Percentiles rank a stretch among this genome's conserved stretches.
phyloP scores from a whole-genome alignment of 2,329 filamentous ascomycete genomes.

The Aspergillus tanneri region DNA sequence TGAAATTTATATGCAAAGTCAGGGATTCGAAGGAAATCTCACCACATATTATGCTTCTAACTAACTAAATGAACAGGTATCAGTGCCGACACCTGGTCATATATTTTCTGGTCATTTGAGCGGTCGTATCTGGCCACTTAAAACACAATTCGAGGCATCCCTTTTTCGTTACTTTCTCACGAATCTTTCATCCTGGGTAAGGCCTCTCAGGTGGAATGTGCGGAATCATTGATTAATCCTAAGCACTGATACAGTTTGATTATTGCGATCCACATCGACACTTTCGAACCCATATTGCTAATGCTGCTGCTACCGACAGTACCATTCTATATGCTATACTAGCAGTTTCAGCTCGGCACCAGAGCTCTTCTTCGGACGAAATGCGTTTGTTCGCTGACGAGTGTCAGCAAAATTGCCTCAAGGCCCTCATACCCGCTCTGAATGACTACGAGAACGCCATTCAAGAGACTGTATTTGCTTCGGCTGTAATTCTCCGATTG shows the following conservation, averaged over 20 bases:
- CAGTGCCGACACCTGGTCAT: not conserved
- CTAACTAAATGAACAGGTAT: too few relatives aligned
- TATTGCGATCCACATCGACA: conserved; percentile 3
- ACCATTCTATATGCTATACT: conserved; percentile 6
- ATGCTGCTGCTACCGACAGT: not conserved
- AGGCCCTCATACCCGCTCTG: conserved; percentile 1
- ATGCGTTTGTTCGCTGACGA: not conserved
- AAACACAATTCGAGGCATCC: not conserved
- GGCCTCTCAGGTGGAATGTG: not conserved
- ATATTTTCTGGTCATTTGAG: not conserved
- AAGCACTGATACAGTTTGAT: not conserved
- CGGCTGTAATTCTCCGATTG: conserved; percentile 5
- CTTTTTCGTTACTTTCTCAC: conserved; percentile 5
- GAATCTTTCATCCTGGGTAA: conserved; percentile 2
- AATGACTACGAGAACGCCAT: not conserved
- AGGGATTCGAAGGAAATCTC: too few relatives aligned
- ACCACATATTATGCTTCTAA: too few relatives aligned
- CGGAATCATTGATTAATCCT: not conserved
- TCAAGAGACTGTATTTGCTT: conserved; percentile 4
- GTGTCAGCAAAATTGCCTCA: conserved; percentile 4
- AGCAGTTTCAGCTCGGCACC: conserved; percentile 5
- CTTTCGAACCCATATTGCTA: not conserved
- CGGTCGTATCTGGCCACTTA: not conserved
- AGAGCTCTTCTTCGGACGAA: not conserved
- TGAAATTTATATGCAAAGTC: too few relatives aligned